Conservation (phyloP, 805 yeast genomes). For the Yarrowia deformans region DNA sequence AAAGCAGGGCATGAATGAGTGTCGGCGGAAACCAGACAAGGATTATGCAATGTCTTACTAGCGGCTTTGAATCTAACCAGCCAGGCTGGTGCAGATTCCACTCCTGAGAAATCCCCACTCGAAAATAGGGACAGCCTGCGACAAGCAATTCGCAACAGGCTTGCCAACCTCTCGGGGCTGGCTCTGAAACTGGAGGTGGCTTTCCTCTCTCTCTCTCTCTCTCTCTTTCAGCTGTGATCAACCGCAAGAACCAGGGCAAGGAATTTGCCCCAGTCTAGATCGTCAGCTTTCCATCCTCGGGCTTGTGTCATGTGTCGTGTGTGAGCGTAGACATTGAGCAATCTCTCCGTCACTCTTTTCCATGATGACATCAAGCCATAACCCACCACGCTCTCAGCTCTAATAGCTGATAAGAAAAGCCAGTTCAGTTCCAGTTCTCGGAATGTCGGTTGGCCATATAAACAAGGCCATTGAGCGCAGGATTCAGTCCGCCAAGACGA, state of each 20-base stretch:
- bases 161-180: not conserved
- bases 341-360: not conserved
- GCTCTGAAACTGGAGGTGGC: conserved; percentile 18
- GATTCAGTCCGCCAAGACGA: not conserved
- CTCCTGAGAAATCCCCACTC: conserved; percentile 7
- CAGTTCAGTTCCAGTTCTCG: conserved; percentile 31
- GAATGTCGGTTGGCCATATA: conserved; percentile 29
- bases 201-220: not conserved
- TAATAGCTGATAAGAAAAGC: conserved; percentile 4
- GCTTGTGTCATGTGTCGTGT: not conserved
- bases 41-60: conserved; percentile 32
- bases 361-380: not conserved
- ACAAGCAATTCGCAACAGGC: conserved; percentile 32
- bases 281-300: conserved; percentile 1
- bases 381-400: conserved; percentile 15
- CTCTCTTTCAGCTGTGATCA: not conserved
- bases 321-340: not conserved
- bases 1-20: conserved; percentile 22
- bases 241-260: not conserved
- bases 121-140: conserved; percentile 2
- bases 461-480: conserved; percentile 2
- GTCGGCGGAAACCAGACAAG: conserved; percentile 2
- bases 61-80: not conserved
- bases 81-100: not conserved
- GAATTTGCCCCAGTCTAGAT: not conserved